Conservation (phyloP, 805 yeast genomes). For the Teunomyces stri region DNA sequence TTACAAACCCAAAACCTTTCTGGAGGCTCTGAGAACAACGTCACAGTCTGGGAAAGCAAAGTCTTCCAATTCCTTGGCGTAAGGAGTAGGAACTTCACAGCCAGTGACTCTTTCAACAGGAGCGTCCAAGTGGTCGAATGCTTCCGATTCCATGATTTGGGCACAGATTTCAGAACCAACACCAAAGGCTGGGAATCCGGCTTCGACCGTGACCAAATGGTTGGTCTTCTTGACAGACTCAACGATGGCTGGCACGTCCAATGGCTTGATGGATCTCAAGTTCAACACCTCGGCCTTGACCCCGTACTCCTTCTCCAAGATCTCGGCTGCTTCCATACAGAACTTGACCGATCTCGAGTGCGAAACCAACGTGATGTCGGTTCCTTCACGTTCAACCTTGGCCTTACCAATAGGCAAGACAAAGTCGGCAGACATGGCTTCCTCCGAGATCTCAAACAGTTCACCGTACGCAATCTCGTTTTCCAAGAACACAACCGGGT, state of each 20-base stretch:
- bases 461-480: conserved; percentile 95
- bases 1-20: conserved; percentile 72
- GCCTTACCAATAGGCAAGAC: conserved; percentile 94
- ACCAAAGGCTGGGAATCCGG: conserved; percentile 98
- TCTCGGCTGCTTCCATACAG: conserved; percentile 87
- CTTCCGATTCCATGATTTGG: conserved; percentile 97
- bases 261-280: conserved; percentile 95
- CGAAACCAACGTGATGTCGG: conserved; percentile 83
- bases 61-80: conserved; percentile 93
- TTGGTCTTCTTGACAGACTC: conserved; percentile 93
- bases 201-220: conserved; percentile 93
- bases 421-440: conserved; percentile 83
- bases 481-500: conserved; percentile 94
- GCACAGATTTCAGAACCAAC: conserved; percentile 98
- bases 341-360: conserved; percentile 89
- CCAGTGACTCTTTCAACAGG: conserved; percentile 99
- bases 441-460: conserved; percentile 84
- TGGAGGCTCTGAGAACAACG: conserved; percentile 81
- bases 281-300: conserved; percentile 91
- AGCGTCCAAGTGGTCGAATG: conserved; percentile 96
- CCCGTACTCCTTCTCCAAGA: conserved; percentile 78
- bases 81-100: conserved; percentile 99
- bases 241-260: conserved; percentile 84
- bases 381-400: conserved; percentile 90
- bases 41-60: conserved; percentile 98